A percentile compares a stretch with the other conserved stretches of the same genome.
Evolutionary conservation across 1,139 yeast genomes (phyloP).

Genomic region (Arxiozyma bovina): DNA sequence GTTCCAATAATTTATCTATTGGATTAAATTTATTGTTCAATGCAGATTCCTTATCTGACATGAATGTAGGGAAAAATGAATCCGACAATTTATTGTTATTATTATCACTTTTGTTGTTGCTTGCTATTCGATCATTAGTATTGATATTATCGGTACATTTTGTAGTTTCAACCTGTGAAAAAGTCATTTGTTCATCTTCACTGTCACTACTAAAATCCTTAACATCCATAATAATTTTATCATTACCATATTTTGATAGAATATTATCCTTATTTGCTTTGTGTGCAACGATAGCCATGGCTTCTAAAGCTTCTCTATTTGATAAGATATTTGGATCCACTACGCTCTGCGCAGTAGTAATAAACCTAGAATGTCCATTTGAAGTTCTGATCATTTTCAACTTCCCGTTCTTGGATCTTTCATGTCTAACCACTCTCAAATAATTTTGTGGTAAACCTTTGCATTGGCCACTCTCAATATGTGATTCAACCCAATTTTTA

Average conservation of each 20-base stretch:
- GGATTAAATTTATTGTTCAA: background rate
- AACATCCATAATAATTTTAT: constrained; percentile 23
- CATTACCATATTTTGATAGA: constrained; percentile 16
- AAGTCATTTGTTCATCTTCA: background rate
- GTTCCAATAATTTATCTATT: constrained; percentile 2
- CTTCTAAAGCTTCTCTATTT: constrained; percentile 29
- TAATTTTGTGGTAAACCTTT: constrained; percentile 51
- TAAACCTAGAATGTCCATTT: constrained; percentile 30
- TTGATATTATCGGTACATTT: background rate
- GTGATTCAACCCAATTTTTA: constrained; percentile 84
- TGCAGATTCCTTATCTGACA: background rate
- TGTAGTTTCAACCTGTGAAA: background rate
- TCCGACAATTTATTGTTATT: background rate
- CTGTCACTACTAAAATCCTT: constrained; percentile 12
- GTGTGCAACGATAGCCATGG: constrained; percentile 29
- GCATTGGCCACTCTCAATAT: constrained; percentile 81
- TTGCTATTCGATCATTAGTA: too few species aligned
- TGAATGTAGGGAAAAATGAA: background rate
- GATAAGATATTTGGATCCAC: constrained; percentile 28
- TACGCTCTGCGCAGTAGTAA: constrained; percentile 29
- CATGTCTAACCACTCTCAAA: constrained; percentile 17
- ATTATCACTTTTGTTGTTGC: too few species aligned
- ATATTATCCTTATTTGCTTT: constrained; percentile 16
- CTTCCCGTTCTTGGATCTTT: constrained; percentile 20
- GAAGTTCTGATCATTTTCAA: constrained; percentile 27